A percentile compares a stretch with the other conserved stretches of the same genome.
These are phyloP conservation scores for Fusarium sp. DNA, from an alignment of 2,329 filamentous ascomycete genomes.

Conservation along the genomic window DNA sequence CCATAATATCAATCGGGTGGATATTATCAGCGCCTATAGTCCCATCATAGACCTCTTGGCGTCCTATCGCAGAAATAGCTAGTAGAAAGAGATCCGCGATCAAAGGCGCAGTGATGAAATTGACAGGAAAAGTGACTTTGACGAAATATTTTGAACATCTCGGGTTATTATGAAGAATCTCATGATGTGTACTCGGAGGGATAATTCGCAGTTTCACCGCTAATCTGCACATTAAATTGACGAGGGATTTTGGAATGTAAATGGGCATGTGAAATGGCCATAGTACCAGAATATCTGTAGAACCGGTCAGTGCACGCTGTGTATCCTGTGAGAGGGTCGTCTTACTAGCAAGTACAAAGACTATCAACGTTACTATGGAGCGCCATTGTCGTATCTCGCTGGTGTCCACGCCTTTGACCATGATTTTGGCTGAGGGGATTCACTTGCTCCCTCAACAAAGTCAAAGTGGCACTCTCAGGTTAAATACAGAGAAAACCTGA, in stretches of 20 bases:
- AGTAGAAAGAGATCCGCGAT: slow-evolving; percentile 78
- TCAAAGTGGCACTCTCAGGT: background rate
- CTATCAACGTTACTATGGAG: slow-evolving; percentile 76
- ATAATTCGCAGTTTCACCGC: slow-evolving; percentile 62
- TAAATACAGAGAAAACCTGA: slow-evolving; percentile 11
- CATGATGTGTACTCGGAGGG: slow-evolving; percentile 51
- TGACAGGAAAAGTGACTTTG: slow-evolving; percentile 70
- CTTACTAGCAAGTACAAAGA: slow-evolving; percentile 78
- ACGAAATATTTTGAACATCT: slow-evolving; percentile 56
- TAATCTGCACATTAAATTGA: slow-evolving; percentile 56
- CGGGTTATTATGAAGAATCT: slow-evolving; percentile 28
- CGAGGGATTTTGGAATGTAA: slow-evolving; percentile 65
- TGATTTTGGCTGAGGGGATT: slow-evolving; percentile 3
- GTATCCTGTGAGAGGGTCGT: slow-evolving; percentile 33
- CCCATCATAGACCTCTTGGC: slow-evolving; percentile 74
- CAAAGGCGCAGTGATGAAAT: slow-evolving; percentile 77
- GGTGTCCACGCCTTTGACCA: slow-evolving; percentile 35
- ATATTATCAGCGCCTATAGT: slow-evolving; percentile 75
- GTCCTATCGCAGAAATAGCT: slow-evolving; percentile 75
- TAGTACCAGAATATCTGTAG: slow-evolving; percentile 73
- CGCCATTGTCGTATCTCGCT: slow-evolving; percentile 70
- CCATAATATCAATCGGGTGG: slow-evolving; percentile 77
- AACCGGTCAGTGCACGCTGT: background rate
- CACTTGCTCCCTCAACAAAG: too few species aligned
- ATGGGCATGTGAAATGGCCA: slow-evolving; percentile 76